phyloP scores from a whole-genome alignment of 148 eudicot species.

The Suaeda aralocaspica region DNA sequence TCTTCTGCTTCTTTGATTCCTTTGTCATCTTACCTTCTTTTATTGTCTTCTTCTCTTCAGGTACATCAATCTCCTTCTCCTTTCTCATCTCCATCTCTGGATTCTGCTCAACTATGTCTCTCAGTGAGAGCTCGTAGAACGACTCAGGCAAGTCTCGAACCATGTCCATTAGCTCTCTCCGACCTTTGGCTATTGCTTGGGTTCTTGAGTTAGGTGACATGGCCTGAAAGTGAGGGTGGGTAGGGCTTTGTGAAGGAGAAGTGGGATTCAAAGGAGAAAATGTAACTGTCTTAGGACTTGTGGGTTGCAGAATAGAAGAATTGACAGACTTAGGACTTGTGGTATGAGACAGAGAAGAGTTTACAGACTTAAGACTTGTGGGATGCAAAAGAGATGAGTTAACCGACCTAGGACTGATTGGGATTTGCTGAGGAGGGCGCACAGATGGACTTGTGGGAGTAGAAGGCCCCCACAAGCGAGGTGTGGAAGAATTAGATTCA shows the following conservation, averaged over 20 bases:
- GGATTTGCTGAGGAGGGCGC: slow-evolving; percentile 13
- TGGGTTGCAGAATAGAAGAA: slow-evolving; percentile 17
- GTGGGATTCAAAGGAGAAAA: slow-evolving; percentile 14
- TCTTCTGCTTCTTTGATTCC: slow-evolving; percentile 19
- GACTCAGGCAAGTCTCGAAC: slow-evolving; percentile 73
- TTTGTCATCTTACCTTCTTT: slow-evolving; percentile 7
- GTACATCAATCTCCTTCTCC: slow-evolving; percentile 21
- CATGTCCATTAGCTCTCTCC: slow-evolving; percentile 81
- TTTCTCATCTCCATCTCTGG: slow-evolving; percentile 5
- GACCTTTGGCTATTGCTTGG: slow-evolving; percentile 67
- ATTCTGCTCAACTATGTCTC: slow-evolving; percentile 62
- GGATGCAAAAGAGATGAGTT: slow-evolving; percentile 19
- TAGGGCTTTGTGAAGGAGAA: slow-evolving; percentile 20
- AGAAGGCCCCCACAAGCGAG: slow-evolving; percentile 57
- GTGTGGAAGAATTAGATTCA: slow-evolving; percentile 47
- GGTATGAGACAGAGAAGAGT: slow-evolving; percentile 6
- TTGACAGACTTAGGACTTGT: slow-evolving; percentile 24
- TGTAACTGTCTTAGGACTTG: slow-evolving; percentile 25
- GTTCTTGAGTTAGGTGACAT: slow-evolving; percentile 48
- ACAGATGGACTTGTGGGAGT: slow-evolving; percentile 25
- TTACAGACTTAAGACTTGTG: slow-evolving; percentile 20
- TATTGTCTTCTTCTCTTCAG: slow-evolving; percentile 23
- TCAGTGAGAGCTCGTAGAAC: slow-evolving; percentile 62
- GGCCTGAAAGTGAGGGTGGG: slow-evolving; percentile 15
- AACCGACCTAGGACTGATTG: slow-evolving; percentile 21